Percentiles rank a stretch among this genome's conserved stretches.
Conservation (phyloP, 768 basidiomycete species). For the Rhodotorula babjevae region DNA sequence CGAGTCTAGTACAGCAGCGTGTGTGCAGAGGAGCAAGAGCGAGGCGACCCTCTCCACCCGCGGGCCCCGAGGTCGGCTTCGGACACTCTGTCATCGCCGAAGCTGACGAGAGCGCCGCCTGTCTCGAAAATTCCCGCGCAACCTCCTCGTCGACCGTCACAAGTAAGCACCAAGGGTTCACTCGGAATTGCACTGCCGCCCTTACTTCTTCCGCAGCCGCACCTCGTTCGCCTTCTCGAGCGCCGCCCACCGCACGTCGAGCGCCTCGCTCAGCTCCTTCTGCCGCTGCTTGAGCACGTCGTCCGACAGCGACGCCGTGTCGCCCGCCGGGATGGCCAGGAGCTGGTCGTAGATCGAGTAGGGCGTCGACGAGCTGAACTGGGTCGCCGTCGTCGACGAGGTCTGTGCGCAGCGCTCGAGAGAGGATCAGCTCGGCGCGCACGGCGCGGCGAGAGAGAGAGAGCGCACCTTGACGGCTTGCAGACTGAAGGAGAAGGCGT, state of each 20-base stretch:
- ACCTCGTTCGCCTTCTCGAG: constrained; percentile 16
- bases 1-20: background rate
- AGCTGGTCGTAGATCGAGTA: constrained; percentile 80
- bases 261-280: constrained; percentile 12
- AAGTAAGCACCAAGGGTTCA: too few relatives aligned
- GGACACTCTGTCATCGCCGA: background rate
- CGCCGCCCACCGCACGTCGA: constrained; percentile 2
- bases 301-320: constrained; percentile 13
- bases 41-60: too few relatives aligned
- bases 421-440: constrained; percentile 49
- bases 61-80: too few relatives aligned
- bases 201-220: constrained; percentile 44
- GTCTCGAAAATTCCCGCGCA: too few relatives aligned
- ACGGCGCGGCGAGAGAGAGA: constrained; percentile 47
- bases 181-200: constrained; percentile 15
- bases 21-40: background rate
- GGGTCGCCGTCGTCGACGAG: constrained; percentile 50
- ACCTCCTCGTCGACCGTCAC: too few relatives aligned
- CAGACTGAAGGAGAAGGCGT: constrained; percentile 56
- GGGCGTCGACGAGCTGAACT: constrained; percentile 69
- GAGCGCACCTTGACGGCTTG: constrained; percentile 54
- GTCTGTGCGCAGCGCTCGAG: constrained; percentile 48
- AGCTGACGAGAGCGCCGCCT: background rate
- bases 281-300: constrained; percentile 25
- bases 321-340: constrained; percentile 47